These are phyloP conservation scores for Apiotrichum laibachii DNA, from an alignment of 1,284 basidiomycete species.

Conservation along the genomic window DNA sequence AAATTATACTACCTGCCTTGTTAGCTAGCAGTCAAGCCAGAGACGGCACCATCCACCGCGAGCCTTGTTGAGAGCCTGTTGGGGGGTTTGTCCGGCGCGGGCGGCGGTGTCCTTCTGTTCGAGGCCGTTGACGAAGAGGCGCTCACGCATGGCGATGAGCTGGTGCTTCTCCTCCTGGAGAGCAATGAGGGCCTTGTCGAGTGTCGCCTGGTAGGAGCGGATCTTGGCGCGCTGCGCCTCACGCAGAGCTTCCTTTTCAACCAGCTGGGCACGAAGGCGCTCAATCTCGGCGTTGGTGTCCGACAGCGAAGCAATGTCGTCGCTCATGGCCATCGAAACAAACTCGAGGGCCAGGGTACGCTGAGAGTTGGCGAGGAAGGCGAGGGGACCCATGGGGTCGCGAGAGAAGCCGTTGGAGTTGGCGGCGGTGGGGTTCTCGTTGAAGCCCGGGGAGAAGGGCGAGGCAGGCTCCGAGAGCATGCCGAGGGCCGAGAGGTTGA, in stretches of 20 bases:
- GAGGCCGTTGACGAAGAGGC: background rate
- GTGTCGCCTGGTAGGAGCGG: background rate
- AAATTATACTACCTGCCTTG: background rate
- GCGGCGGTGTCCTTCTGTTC: background rate
- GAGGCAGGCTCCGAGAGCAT: background rate
- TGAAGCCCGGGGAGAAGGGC: constrained; percentile 1
- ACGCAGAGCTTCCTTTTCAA: constrained; percentile 3
- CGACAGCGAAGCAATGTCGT: background rate
- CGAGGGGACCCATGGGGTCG: background rate
- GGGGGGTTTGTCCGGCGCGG: background rate
- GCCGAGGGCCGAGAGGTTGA: background rate
- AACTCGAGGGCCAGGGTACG: constrained; percentile 1
- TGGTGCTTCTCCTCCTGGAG: constrained; percentile 8
- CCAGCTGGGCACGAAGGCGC: constrained; percentile 5
- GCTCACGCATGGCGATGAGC: constrained; percentile 11
- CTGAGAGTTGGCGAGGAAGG: constrained; percentile 4
- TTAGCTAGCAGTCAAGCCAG: constrained; percentile 4
- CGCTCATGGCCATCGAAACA: background rate
- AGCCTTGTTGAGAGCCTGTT: background rate
- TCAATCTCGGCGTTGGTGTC: constrained; percentile 10
- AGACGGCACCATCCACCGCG: constrained; percentile 7
- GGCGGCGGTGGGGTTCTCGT: background rate
- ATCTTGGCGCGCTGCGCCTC: constrained; percentile 2
- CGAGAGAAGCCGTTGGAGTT: constrained; percentile 1
- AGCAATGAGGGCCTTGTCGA: constrained; percentile 7